These are phyloP conservation scores for Ilyonectria sp. DNA, from an alignment of 2,329 filamentous ascomycete species.

Conservation along the genomic window DNA sequence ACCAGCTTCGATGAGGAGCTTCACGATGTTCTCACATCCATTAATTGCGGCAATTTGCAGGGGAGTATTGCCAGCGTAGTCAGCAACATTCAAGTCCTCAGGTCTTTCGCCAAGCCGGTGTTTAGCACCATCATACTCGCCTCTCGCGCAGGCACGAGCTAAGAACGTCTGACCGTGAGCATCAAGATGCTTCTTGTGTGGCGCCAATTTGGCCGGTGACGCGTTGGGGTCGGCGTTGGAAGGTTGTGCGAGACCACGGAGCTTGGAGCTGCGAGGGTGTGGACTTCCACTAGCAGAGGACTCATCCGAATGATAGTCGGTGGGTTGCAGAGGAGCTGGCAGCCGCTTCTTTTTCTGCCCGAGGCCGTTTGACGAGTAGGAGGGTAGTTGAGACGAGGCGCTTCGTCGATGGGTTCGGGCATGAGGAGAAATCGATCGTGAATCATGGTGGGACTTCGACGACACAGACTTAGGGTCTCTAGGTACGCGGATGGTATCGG, in stretches of 20 bases:
- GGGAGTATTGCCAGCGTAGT: constrained; percentile 97
- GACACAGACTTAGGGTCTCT: constrained; percentile 53
- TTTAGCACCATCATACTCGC: constrained; percentile 85
- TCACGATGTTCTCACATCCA: constrained; percentile 88
- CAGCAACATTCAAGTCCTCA: constrained; percentile 89
- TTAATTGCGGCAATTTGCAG: constrained; percentile 93
- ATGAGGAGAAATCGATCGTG: constrained; percentile 73
- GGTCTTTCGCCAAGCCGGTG: constrained; percentile 82
- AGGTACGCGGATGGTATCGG: constrained; percentile 52
- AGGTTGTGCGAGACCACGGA: constrained; percentile 70
- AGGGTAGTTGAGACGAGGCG: constrained; percentile 73
- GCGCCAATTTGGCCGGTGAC: constrained; percentile 77
- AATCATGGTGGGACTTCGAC: constrained; percentile 52
- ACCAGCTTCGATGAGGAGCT: constrained; percentile 86
- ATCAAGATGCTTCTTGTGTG: constrained; percentile 90
- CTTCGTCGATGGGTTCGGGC: constrained; percentile 73
- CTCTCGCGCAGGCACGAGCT: constrained; percentile 90
- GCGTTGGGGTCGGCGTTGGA: constrained; percentile 72
- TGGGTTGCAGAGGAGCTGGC: constrained; percentile 73
- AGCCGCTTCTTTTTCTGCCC: constrained; percentile 73
- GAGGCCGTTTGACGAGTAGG: constrained; percentile 68
- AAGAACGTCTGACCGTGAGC: constrained; percentile 92
- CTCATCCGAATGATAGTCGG: constrained; percentile 78
- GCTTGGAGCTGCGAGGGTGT: constrained; percentile 70
- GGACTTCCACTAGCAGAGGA: constrained; percentile 74